Percentiles rank a stretch among this genome's conserved stretches.
These are phyloP conservation scores for Pseudogymnoascus sp. DNA, from an alignment of 2,329 filamentous ascomycete genomes.

Conservation along the genomic window DNA sequence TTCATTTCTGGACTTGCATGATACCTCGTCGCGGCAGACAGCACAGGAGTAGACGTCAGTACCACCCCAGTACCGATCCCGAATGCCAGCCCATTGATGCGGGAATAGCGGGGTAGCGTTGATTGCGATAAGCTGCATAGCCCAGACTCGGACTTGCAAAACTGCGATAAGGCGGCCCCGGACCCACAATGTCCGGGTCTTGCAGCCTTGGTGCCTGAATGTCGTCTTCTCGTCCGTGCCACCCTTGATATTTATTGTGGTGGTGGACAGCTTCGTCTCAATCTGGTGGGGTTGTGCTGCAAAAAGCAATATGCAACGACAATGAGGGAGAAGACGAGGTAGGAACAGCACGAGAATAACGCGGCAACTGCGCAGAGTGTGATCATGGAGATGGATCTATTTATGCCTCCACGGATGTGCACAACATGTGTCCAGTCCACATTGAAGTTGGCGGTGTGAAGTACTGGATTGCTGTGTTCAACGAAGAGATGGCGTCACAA, in stretches of 20 bases:
- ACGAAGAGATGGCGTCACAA: no score
- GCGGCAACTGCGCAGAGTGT: no score
- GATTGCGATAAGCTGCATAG: background rate
- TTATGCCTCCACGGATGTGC: no score
- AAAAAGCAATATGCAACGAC: background rate
- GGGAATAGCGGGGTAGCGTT: background rate
- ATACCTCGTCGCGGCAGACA: background rate
- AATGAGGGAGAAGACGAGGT: background rate
- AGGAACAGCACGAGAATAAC: no score
- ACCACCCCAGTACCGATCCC: constrained; percentile 9
- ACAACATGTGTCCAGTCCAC: no score
- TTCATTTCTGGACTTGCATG: background rate
- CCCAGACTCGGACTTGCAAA: no score
- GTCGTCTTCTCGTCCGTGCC: constrained; percentile 4
- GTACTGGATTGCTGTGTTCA: no score
- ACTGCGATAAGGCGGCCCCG: background rate
- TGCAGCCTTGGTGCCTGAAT: background rate
- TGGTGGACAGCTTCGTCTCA: background rate
- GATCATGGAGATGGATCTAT: no score
- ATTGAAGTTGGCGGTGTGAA: no score
- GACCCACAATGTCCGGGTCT: background rate
- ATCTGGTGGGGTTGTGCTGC: background rate
- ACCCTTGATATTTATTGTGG: background rate
- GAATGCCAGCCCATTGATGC: background rate
- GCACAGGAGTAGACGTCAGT: background rate